Base-by-base conservation (phyloP, 2,329 filamentous ascomycete species). In the Penicillium italicum region DNA sequence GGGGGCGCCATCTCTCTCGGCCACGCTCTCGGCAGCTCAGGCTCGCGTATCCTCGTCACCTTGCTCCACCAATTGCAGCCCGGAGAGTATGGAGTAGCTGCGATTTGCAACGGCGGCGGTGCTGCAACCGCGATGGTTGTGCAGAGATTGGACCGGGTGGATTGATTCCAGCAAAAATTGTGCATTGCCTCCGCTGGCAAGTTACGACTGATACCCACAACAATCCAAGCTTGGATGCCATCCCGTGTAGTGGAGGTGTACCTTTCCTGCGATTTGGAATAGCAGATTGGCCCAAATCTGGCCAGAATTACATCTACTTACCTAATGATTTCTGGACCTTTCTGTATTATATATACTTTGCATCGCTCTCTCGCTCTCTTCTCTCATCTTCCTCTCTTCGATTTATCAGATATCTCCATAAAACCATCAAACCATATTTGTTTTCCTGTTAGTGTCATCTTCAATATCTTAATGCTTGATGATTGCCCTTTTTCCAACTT, bases 61-160 rank as follows among this genome's bases (percentile, higher is more conserved):
- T 77, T 97, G 59, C 80, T 97, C 58, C 93, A 97, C 74, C 93
- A 97, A 76, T 80, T 97, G 59, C 87, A 95, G 79, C 85, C 88
- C 38, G 92, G 92, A 34, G 90, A 99, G 77, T 97, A 97, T 71
- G 94, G 94, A 51, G 90, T 93, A 62, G 94, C 92, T 16, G 92
- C 92, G 3, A 97, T 99, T 58, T 97, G 94, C 78, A 99, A 99
- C 68, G 94, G 94, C 43, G 94, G 94, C 40, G 94, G 94, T 57
- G 93, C 91, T 14, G 90, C 93, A 1, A 93, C 90, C 10, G 94
- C 92, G 0, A 82, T 97, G 70, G 90, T 97, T 46, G 90, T 99
- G 52, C 92, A 97, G 76, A 86, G 86, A 66, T 81, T 93, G 63
- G 87, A 88, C 61, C 69, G 68, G 18, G 76, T 79, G 20, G 71